Evolutionary conservation across 2,329 filamentous ascomycete species (phyloP).

Genomic region (Paracoccidioides lutzii): DNA sequence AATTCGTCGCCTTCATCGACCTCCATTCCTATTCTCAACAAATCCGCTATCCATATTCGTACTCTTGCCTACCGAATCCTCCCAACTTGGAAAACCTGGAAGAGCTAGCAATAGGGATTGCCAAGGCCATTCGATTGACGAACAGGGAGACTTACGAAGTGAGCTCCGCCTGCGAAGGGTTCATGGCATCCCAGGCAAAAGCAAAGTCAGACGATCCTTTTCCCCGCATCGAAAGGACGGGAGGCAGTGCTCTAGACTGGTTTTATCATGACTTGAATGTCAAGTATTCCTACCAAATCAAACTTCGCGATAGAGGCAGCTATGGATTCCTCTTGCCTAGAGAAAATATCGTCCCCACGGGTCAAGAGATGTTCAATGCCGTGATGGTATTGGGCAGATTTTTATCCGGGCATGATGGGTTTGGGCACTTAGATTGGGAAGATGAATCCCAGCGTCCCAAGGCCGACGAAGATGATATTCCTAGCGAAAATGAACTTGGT

Average conservation of each 20-base stretch:
- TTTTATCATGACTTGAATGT: conserved; percentile 82
- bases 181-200: conserved; percentile 35
- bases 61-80: conserved; percentile 63
- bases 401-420: conserved; percentile 7
- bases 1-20: conserved; percentile 77
- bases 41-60: conserved; percentile 83
- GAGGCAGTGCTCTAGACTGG: conserved; percentile 84
- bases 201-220: conserved; percentile 21
- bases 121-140: conserved; percentile 75
- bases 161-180: conserved; percentile 75
- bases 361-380: conserved; percentile 73
- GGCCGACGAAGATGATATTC: not conserved
- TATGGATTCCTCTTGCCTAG: conserved; percentile 86
- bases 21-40: conserved; percentile 93
- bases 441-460: conserved; percentile 6
- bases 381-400: conserved; percentile 76
- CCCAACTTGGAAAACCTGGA: conserved; percentile 84
- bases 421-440: conserved; percentile 6
- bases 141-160: conserved; percentile 65
- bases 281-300: conserved; percentile 81
- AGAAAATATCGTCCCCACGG: conserved; percentile 77
- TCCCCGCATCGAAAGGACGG: conserved; percentile 56
- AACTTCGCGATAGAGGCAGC: conserved; percentile 80
- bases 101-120: conserved; percentile 75
- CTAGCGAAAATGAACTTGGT: not conserved